Evolutionary conservation across 2,329 filamentous ascomycete genomes (phyloP).

Genomic region (Madurella fahalii): DNA sequence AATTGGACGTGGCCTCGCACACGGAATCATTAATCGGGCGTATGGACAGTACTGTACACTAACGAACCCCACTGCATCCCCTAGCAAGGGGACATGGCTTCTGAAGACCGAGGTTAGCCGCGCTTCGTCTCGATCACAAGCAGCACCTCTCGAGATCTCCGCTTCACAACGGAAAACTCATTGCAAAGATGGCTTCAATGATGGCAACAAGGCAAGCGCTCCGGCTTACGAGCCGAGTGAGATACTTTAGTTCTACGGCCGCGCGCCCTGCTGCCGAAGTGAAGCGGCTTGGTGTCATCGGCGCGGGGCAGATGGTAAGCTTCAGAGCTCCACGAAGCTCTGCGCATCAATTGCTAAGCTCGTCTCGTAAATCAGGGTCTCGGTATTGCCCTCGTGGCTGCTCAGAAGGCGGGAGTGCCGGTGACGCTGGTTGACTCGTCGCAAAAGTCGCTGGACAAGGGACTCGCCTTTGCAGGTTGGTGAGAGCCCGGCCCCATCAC

Average conservation of each 20-base stretch:
- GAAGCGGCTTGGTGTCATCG: constrained; percentile 84
- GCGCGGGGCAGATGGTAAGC: constrained; percentile 89
- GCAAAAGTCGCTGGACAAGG: constrained; percentile 81
- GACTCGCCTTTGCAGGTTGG: constrained; percentile 79
- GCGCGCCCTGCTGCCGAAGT: constrained; percentile 62
- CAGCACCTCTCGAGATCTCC: neutral
- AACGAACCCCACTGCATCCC: neutral
- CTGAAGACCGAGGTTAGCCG: constrained; percentile 8
- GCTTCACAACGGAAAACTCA: neutral
- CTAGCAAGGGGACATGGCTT: neutral
- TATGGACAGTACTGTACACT: too few relatives aligned
- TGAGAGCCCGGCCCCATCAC: constrained; percentile 12
- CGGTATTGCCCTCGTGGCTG: constrained; percentile 91
- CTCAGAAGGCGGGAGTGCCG: constrained; percentile 75
- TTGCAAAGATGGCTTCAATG: constrained; percentile 19
- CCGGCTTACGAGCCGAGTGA: constrained; percentile 38
- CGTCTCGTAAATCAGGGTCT: constrained; percentile 60
- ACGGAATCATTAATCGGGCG: constrained; percentile 2
- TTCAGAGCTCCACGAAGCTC: constrained; percentile 7
- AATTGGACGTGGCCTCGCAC: neutral
- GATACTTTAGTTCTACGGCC: constrained; percentile 67
- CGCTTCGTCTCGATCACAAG: neutral
- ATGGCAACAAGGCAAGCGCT: constrained; percentile 19
- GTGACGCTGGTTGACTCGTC: constrained; percentile 84
- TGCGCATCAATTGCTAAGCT: constrained; percentile 1